Base-by-base conservation (phyloP, 139 green algal species). In the Chlorella sp. region DNA sequence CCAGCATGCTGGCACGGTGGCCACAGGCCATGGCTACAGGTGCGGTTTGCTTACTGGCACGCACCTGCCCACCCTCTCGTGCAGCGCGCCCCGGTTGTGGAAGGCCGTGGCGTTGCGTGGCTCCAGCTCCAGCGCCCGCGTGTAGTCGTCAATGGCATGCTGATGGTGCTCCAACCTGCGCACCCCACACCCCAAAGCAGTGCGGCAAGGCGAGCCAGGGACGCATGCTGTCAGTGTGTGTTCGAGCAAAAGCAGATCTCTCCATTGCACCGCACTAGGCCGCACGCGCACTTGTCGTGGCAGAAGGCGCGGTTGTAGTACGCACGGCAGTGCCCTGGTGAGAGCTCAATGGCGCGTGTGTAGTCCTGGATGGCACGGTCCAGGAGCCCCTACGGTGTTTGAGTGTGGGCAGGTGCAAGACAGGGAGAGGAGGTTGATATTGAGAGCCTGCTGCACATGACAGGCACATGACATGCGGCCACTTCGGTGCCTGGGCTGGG, bases 291-390 rank as follows among this genome's bases (percentile, higher is more conserved):
- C 62, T 62, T 69, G 66, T 86, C 84, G 70, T 86, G 75, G 42
- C 81, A 85, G 77, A 91, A 93, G 0, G 82, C 88, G 5, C 90
- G 82, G 82, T 96, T 96, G 83, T 92, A 95, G 74, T 86, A 90
- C 1, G 89, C 89, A 14, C 91, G 74, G 81, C 84, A 89, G 85
- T 96, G 91, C 0, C 65, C 35, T 1, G 89, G 87, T 74, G 89
- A 84, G 27, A 95, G 72, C 59, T 73, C 26, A n/a, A 97, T 84
- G 0, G 92, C 91, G 23, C 29, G 27, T 0, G 70, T 90, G 85
- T 96, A 97, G 75, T 96, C 92, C 0, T 50, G 14, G 2, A 97
- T 84, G 1, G 92, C 92, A 24, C 68, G 75, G 62, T 92, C 81
- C 65, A 93, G 89, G 36, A 68, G 67, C 2, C 84, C 87, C 86